Percentiles rank a stretch among this genome's conserved stretches.
Conservation (phyloP, 192 early-diverging fungal genomes). For the Chytriomyces confervae region DNA sequence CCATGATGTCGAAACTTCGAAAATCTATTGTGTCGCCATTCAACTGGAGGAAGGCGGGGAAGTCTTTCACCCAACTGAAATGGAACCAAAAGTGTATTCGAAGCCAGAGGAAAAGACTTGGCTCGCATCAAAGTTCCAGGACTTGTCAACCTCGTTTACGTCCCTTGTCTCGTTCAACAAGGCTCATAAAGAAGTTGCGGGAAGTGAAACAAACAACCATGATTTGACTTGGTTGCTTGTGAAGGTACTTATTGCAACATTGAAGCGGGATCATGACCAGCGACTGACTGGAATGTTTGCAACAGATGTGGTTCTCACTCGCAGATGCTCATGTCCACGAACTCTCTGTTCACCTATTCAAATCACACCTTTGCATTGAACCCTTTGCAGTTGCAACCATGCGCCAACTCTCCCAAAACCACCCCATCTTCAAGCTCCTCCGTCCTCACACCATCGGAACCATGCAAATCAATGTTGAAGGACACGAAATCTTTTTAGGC, state of each 20-base stretch:
- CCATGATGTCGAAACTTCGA: slow-evolving; percentile 8
- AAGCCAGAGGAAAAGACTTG: background rate
- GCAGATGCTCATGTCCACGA: slow-evolving; percentile 17
- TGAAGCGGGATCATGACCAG: background rate
- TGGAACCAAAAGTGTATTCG: background rate
- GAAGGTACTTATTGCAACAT: background rate
- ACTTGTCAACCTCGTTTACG: too few species aligned
- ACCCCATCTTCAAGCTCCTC: slow-evolving; percentile 28
- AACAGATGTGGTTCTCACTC: slow-evolving; percentile 18
- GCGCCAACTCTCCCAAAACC: slow-evolving; percentile 2
- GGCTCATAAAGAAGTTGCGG: background rate
- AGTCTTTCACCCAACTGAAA: slow-evolving; percentile 13
- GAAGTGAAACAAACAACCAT: background rate
- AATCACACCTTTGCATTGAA: slow-evolving; percentile 15
- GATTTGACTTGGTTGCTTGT: background rate
- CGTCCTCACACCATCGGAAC: slow-evolving; percentile 7
- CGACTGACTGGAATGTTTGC: background rate
- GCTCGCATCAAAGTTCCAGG: background rate
- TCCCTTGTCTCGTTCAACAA: background rate
- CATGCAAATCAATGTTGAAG: slow-evolving; percentile 28
- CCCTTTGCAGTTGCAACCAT: slow-evolving; percentile 9
- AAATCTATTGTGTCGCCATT: slow-evolving; percentile 23
- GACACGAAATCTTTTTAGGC: slow-evolving; percentile 11
- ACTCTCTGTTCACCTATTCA: slow-evolving; percentile 5
- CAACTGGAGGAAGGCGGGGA: slow-evolving; percentile 26